Base-by-base conservation (phyloP, 441 rosid species). In the Brassica balearica region DNA sequence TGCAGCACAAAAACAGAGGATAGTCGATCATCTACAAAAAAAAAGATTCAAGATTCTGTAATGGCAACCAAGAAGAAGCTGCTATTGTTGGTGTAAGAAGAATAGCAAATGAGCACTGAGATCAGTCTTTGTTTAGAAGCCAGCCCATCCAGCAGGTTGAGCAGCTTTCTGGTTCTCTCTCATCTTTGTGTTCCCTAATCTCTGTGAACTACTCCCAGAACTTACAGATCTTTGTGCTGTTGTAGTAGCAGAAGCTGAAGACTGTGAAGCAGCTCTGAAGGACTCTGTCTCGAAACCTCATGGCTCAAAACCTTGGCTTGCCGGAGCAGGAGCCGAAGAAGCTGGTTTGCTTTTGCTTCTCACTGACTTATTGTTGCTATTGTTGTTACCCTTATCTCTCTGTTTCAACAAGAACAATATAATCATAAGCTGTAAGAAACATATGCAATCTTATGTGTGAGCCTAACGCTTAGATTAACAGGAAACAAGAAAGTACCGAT, bases 101-200 rank as follows among this genome's bases (percentile, higher is more conserved):
- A 14, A 74, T 56, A 65, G 3, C 19, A 59, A 65, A 38, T 61
- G 38, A 6, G 56, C 10, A 48, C 6, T 20, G 72, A 46, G 58
- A 58, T 66, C 46, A 19, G 19, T 19, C 19, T 19, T 19, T 19
- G 19, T 19, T 19, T 19, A 19, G 85, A 95, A 95, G 82, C 97
- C 99, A 80, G 98, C 95, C 98, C 98, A 93, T 75, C 99, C 99
- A 38, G 97, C 90, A 63, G 99, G 99, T 73, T 89, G 98, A 80
- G 84, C 68, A 68, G 90, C 63, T 65, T 92, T 59, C 83, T 82
- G 85, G 76, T 79, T 83, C 68, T 86, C 92, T 75, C 70, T 76
- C 58, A 65, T 67, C 74, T 84, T 91, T 34, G 88, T 72, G 69
- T 80, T 87, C 3, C 84, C 86, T 53, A 72, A 61, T 62, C 81